Conservation (phyloP, 2,329 filamentous ascomycete species). For the Phaeoacremonium minimum region DNA sequence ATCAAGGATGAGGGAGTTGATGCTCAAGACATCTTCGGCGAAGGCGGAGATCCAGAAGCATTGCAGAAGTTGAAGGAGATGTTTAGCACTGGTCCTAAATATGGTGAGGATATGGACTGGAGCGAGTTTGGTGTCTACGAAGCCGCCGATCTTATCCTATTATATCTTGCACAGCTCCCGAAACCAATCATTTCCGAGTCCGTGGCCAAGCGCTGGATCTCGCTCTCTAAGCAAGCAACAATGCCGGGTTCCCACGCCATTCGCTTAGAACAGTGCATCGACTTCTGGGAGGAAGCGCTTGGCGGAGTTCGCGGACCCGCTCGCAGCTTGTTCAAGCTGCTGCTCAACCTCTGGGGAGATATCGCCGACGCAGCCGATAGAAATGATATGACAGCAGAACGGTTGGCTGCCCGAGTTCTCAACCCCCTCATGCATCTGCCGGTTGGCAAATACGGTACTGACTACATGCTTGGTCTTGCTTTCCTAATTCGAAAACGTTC, state of each 20-base stretch:
- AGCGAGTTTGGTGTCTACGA: slow-evolving; percentile 30
- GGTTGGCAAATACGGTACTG: slow-evolving; percentile 26
- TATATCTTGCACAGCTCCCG: slow-evolving; percentile 33
- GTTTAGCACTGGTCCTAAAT: slow-evolving; percentile 28
- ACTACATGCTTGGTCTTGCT: slow-evolving; percentile 36
- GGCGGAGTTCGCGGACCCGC: slow-evolving; percentile 29
- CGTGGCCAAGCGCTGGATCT: slow-evolving; percentile 33
- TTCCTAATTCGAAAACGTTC: slow-evolving; percentile 37
- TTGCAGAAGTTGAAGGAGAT: slow-evolving; percentile 29
- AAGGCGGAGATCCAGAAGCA: slow-evolving; percentile 23
- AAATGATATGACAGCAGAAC: slow-evolving; percentile 39
- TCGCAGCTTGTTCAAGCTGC: slow-evolving; percentile 33
- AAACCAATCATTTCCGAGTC: slow-evolving; percentile 31
- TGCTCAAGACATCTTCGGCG: slow-evolving; percentile 32
- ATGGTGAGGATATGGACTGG: slow-evolving; percentile 31
- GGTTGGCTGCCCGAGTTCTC: slow-evolving; percentile 30
- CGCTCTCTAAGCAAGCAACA: slow-evolving; percentile 33
- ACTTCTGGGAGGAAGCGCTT: slow-evolving; percentile 42
- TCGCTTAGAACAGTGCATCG: slow-evolving; percentile 34
- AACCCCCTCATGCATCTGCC: slow-evolving; percentile 33
- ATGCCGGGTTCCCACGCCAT: slow-evolving; percentile 24
- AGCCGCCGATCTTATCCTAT: slow-evolving; percentile 32
- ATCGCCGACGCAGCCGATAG: slow-evolving; percentile 29
- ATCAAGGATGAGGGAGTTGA: slow-evolving; percentile 25
- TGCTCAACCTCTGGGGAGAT: slow-evolving; percentile 38